These are phyloP conservation scores for Jasminum sambac DNA, from an alignment of 257 asterid species.

Conservation along the genomic window DNA sequence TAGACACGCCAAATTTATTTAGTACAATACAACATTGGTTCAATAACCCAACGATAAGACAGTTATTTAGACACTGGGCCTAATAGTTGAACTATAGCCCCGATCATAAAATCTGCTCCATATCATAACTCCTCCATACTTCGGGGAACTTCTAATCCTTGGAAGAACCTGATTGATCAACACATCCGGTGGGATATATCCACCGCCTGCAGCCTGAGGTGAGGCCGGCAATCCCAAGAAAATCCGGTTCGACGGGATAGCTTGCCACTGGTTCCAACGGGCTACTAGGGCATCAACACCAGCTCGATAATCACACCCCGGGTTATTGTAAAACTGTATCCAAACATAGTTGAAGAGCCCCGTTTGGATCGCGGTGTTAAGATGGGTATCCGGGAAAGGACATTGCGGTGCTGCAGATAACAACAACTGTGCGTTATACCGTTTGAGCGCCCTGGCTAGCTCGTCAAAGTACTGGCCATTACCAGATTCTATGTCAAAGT, in stretches of 20 bases:
- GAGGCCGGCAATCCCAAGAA: conserved; percentile 67
- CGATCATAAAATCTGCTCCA: conserved; percentile 56
- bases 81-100: conserved; percentile 44
- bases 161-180: conserved; percentile 56
- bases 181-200: conserved; percentile 52
- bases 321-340: conserved; percentile 65
- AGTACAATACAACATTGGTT: neutral
- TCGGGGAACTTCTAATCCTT: conserved; percentile 35
- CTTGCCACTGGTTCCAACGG: conserved; percentile 43
- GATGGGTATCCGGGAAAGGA: conserved; percentile 41
- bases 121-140: conserved; percentile 66
- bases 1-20: neutral
- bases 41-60: neutral
- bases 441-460: conserved; percentile 36
- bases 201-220: conserved; percentile 42
- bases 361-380: conserved; percentile 35
- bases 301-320: conserved; percentile 36
- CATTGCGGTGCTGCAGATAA: conserved; percentile 64
- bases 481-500: conserved; percentile 48
- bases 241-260: conserved; percentile 34
- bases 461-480: conserved; percentile 38
- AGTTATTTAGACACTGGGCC: conserved; percentile 28
- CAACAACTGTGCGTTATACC: conserved; percentile 32
- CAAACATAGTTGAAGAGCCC: conserved; percentile 62
- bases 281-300: conserved; percentile 32